These are phyloP conservation scores for Coniferiporia weirii DNA, from an alignment of 1,284 basidiomycete species.

Conservation along the genomic window DNA sequence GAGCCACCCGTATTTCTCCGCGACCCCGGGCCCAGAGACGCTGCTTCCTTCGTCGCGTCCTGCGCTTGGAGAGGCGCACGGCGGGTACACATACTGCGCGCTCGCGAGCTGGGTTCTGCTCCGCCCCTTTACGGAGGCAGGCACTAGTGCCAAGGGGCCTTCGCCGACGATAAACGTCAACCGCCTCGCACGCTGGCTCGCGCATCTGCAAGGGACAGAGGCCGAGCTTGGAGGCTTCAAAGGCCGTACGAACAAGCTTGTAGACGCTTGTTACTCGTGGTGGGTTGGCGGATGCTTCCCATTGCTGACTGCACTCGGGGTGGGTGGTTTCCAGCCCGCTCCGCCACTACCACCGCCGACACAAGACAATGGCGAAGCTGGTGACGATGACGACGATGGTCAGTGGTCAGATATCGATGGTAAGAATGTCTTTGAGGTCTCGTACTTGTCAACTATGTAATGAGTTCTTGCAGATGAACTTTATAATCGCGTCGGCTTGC, in stretches of 20 bases:
- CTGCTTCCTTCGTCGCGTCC: conserved; percentile 45
- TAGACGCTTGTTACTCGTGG: conserved; percentile 99
- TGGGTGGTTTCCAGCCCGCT: conserved; percentile 25
- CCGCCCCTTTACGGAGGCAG: conserved; percentile 42
- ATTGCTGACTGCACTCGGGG: conserved; percentile 67
- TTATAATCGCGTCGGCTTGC: conserved; percentile 65
- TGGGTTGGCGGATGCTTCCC: conserved; percentile 93
- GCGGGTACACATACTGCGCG: conserved; percentile 95
- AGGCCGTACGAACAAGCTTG: conserved; percentile 94
- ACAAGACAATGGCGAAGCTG: conserved; percentile 21
- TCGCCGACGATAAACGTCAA: conserved; percentile 51
- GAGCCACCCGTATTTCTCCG: conserved; percentile 60
- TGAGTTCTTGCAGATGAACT: conserved; percentile 39
- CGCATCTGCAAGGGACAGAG: conserved; percentile 79
- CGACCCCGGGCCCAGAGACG: conserved; percentile 26
- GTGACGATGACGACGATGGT: conserved; percentile 29
- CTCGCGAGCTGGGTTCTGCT: conserved; percentile 82
- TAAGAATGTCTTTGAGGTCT: conserved; percentile 27
- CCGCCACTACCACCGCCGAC: conserved; percentile 18
- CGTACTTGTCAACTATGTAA: neutral
- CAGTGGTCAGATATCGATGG: conserved; percentile 65
- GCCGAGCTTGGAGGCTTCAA: conserved; percentile 90
- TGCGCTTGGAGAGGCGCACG: conserved; percentile 90
- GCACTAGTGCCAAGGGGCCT: conserved; percentile 10
- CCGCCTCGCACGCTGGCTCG: conserved; percentile 76